Conservation (phyloP, 176 grass and related monocot species). For the Echinochloa phyllopogon region DNA sequence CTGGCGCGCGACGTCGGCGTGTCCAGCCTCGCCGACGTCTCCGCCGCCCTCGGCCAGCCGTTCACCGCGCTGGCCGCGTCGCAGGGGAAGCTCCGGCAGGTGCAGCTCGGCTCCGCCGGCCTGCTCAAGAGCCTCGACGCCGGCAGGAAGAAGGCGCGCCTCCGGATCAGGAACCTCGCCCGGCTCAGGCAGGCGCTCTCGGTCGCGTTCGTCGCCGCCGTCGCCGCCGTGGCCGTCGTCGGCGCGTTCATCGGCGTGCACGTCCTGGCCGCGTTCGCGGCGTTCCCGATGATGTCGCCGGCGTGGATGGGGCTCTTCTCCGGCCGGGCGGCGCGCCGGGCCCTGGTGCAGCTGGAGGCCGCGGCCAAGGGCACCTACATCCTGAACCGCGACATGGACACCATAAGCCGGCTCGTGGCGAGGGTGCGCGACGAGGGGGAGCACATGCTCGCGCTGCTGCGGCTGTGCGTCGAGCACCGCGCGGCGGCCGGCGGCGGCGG, state of each 20-base stretch:
- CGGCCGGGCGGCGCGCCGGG: constrained; percentile 28
- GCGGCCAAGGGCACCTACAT: constrained; percentile 88
- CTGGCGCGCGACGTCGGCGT: constrained; percentile 49
- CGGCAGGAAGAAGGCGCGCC: constrained; percentile 62
- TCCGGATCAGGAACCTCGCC: constrained; percentile 58
- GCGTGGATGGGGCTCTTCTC: constrained; percentile 47
- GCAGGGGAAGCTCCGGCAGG: constrained; percentile 57
- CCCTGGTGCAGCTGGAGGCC: constrained; percentile 74
- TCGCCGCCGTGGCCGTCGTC: constrained; percentile 48
- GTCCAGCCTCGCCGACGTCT: constrained; percentile 52
- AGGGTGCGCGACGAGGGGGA: constrained; percentile 81
- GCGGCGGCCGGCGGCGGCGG: constrained; percentile 22
- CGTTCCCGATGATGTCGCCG: constrained; percentile 50
- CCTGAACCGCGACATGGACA: constrained; percentile 91
- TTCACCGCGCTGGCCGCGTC: constrained; percentile 61
- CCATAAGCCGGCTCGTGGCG: constrained; percentile 81
- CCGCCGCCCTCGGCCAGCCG: constrained; percentile 52
- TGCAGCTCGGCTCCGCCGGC: constrained; percentile 51
- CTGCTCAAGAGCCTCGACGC: constrained; percentile 69
- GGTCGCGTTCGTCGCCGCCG: constrained; percentile 48
- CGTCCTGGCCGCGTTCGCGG: constrained; percentile 59
- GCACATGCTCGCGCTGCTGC: constrained; percentile 75
- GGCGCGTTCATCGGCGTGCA: constrained; percentile 78
- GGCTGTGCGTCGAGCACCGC: constrained; percentile 64
- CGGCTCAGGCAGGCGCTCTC: constrained; percentile 60